These are phyloP conservation scores for Xanthoconium separans DNA, from an alignment of 1,284 basidiomycete species.

Conservation along the genomic window DNA sequence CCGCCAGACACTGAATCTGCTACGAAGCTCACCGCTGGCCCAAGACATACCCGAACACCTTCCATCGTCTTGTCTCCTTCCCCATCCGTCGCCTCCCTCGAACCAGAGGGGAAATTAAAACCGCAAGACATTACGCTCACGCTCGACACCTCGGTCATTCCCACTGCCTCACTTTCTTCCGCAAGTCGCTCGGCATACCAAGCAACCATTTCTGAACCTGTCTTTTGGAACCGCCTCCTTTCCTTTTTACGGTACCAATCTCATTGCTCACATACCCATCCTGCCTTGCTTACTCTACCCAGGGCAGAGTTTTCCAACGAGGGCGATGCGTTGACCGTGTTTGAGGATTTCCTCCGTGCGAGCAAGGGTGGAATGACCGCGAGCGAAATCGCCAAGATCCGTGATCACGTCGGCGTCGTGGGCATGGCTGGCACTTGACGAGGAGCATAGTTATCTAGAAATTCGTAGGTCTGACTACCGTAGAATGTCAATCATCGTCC, in stretches of 20 bases:
- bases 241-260: slow-evolving; percentile 57
- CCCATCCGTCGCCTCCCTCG: slow-evolving; percentile 47
- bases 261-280: not conserved
- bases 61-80: slow-evolving; percentile 75
- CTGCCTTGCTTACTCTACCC: slow-evolving; percentile 12
- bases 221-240: slow-evolving; percentile 74
- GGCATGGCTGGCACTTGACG: slow-evolving; percentile 75
- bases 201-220: slow-evolving; percentile 62
- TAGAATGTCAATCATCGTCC: slow-evolving; percentile 16
- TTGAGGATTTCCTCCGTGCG: slow-evolving; percentile 74
- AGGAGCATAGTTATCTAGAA: too few species aligned
- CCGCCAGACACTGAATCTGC: slow-evolving; percentile 15
- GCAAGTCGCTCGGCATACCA: slow-evolving; percentile 60
- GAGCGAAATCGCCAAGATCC: slow-evolving; percentile 76
- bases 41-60: slow-evolving; percentile 62
- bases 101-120: slow-evolving; percentile 33
- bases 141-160: slow-evolving; percentile 53
- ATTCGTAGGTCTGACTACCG: slow-evolving; percentile 1
- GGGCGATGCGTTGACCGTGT: slow-evolving; percentile 58
- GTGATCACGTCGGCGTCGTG: slow-evolving; percentile 70
- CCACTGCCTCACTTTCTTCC: slow-evolving; percentile 42
- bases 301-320: slow-evolving; percentile 58
- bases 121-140: slow-evolving; percentile 66
- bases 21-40: slow-evolving; percentile 27
- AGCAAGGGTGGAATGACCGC: slow-evolving; percentile 68